Percentiles rank a stretch among this genome's conserved stretches.
phyloP scores from a whole-genome alignment of 495 filamentous ascomycete genomes.

The Aspergillus sclerotioniger region DNA sequence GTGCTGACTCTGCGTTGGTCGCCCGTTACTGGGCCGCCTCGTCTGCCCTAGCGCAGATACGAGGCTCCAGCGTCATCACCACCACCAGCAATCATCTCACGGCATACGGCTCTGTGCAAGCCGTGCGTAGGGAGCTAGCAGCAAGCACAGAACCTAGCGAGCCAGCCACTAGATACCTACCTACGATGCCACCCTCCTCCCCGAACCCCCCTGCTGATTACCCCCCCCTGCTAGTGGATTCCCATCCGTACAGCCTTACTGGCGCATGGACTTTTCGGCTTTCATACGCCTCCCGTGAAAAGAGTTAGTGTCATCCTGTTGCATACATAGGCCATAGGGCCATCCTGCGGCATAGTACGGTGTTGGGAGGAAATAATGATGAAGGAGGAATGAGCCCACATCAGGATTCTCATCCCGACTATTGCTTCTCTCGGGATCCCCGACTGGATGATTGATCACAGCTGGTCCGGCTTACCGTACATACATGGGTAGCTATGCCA shows the following conservation, averaged over 20 bases:
- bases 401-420: background rate
- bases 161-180: no score
- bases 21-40: background rate
- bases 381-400: background rate
- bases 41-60: constrained; percentile 1
- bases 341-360: background rate
- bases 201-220: background rate
- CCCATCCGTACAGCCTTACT: background rate
- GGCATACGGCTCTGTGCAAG: background rate
- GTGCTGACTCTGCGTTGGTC: constrained; percentile 1
- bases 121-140: background rate
- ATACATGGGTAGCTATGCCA: background rate
- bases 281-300: background rate
- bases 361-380: background rate
- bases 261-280: background rate
- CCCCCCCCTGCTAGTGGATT: background rate
- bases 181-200: background rate
- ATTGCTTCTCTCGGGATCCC: background rate
- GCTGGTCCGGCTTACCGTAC: background rate
- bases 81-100: background rate
- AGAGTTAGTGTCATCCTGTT: background rate
- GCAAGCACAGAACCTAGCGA: no score
- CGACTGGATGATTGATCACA: background rate
- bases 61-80: constrained; percentile 5
- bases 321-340: background rate